These are phyloP conservation scores for Trichoderma sp. DNA, from an alignment of 2,329 filamentous ascomycete species.

Conservation along the genomic window DNA sequence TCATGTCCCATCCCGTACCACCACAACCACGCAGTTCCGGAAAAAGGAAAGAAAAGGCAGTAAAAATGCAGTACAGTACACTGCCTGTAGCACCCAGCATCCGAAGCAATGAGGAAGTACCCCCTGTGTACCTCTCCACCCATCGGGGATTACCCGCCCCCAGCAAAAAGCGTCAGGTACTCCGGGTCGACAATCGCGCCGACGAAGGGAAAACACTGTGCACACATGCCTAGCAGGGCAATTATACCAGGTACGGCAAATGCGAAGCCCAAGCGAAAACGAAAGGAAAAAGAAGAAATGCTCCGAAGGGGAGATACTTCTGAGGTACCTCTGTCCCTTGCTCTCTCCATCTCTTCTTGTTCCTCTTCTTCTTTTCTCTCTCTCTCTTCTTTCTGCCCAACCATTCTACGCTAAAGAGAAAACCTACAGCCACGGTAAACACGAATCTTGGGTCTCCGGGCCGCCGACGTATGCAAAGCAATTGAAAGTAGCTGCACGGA, in stretches of 20 bases:
- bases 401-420: not conserved
- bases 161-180: not conserved
- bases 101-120: not conserved
- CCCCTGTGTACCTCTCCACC: not conserved
- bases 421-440: too few relatives aligned
- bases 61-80: too few relatives aligned
- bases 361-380: not conserved
- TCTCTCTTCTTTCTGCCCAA: not conserved
- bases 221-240: too few relatives aligned
- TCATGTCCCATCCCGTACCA: not conserved
- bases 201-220: not conserved
- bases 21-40: not conserved
- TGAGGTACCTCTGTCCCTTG: not conserved
- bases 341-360: too few relatives aligned
- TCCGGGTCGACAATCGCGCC: slow-evolving; percentile 11
- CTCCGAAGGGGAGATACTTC: not conserved
- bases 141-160: not conserved
- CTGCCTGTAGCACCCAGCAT: not conserved
- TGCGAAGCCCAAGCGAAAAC: too few relatives aligned
- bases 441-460: too few relatives aligned
- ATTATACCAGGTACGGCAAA: too few relatives aligned
- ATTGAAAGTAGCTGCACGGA: too few relatives aligned
- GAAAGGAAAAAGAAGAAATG: not conserved
- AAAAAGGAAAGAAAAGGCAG: not conserved
- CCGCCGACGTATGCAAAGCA: too few relatives aligned